These are phyloP conservation scores for Chamaecyparis obtusa DNA, from an alignment of 75 land plant genomes.

Conservation along the genomic window DNA sequence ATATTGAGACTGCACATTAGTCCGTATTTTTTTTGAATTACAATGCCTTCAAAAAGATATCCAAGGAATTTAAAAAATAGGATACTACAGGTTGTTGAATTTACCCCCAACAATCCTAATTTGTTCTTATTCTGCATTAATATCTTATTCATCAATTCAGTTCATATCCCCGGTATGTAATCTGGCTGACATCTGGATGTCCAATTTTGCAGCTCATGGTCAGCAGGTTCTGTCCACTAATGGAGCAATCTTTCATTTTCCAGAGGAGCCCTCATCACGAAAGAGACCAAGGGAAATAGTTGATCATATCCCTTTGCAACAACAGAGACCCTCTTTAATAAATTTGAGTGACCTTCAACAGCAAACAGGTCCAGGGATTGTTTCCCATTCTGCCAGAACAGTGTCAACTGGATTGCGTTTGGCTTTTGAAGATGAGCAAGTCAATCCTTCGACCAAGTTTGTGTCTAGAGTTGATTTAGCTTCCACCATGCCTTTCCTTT, in stretches of 20 bases:
- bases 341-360: constrained; percentile 22
- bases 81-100: neutral
- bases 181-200: neutral
- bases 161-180: neutral
- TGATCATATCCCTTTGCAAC: constrained; percentile 16
- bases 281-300: constrained; percentile 29
- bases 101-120: neutral
- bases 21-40: neutral
- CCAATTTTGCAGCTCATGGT: neutral
- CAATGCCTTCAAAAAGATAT: too few species aligned
- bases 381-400: constrained; percentile 14
- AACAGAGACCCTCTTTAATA: constrained; percentile 14
- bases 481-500: neutral
- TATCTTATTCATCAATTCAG: neutral
- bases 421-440: constrained; percentile 39
- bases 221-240: neutral
- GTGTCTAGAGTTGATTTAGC: constrained; percentile 12
- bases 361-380: constrained; percentile 19
- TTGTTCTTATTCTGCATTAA: neutral
- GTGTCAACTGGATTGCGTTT: constrained; percentile 39
- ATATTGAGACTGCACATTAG: neutral
- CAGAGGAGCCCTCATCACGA: constrained; percentile 12
- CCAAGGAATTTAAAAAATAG: too few species aligned
- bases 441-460: constrained; percentile 20
- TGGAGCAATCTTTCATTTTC: constrained; percentile 13